Evolutionary conservation across 148 eudicot species (phyloP), one percentile per base, ranked within the genome.

Genomic region (Cornus florida): DNA sequence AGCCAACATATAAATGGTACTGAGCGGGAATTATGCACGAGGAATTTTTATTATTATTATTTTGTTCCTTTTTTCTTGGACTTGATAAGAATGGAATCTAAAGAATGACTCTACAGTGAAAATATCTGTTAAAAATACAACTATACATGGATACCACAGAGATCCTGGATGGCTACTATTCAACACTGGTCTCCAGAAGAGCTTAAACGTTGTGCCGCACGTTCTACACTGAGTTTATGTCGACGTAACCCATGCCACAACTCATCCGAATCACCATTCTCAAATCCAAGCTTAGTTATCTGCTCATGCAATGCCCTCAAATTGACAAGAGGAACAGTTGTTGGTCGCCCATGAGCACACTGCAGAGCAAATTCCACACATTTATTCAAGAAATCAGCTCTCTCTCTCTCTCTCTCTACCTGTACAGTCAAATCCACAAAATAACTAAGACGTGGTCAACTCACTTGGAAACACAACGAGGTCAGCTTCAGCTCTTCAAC

Each of bases 301-400:
- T 86, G 88, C 76, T 89, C 85, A 46, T 84, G 92, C 82, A 96
- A 84, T 62, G 89, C 90, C 67, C 85, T 83, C 75, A 96, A 83
- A 83, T 92, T 85, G 80, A 96, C 90, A 48, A 94, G 83, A 73
- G 98, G 98, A 5, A 83, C 98, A 22, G 94, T 94, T 6, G 99
- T 96, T 69, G 98, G 99, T 53, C 99, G 89, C 73, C 99, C 99
- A 87, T 96, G 99, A 84, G 99, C 99, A 90, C 99, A 96, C 98
- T 95, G 86, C 66, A 84, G 50, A 56, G 79, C 31, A 69, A 83
- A 41, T 50, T 35, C 66, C 22, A n/a, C 22, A n/a, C 66, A 62
- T 0, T 62, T 62, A 62, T 59, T 24, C 35, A 3, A 31, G 19
- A 23, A 8, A 14, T 46, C 9, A 28, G 28, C 28, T 28, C 28